Conservation (phyloP, 2,329 filamentous ascomycete species). For the Diaporthe vexans region DNA sequence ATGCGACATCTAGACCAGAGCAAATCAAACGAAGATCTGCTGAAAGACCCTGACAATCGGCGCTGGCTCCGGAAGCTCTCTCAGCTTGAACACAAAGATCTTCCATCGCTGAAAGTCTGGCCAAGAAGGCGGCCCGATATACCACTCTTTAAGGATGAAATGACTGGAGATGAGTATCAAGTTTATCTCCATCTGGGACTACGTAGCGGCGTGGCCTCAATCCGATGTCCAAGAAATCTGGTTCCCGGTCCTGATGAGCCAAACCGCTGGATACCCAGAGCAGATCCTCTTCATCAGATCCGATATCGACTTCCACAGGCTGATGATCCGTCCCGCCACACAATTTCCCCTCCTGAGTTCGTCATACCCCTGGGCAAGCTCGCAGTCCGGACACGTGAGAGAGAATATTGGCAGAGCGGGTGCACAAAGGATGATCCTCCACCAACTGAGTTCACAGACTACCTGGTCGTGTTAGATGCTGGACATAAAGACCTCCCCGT, state of each 20-base stretch:
- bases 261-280: not conserved
- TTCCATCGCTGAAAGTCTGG: not conserved
- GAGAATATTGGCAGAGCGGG: not conserved
- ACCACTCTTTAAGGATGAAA: not conserved
- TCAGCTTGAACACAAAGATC: not conserved
- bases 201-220: not conserved
- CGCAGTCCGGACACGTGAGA: not conserved
- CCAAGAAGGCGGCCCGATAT: not conserved
- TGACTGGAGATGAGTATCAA: not conserved
- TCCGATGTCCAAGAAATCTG: not conserved
- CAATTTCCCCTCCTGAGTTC: no score
- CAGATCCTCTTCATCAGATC: not conserved
- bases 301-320: not conserved
- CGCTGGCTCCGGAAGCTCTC: constrained; percentile 10
- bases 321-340: no score
- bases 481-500: not conserved
- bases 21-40: not conserved
- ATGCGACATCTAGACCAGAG: not conserved
- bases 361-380: not conserved
- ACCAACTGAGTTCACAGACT: not conserved
- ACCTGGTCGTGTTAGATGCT: not conserved
- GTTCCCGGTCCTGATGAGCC: not conserved
- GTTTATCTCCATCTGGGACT: not conserved
- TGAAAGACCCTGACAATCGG: not conserved
- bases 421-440: not conserved